These are phyloP conservation scores for Staphylotrichum tortipilum DNA, from an alignment of 495 filamentous ascomycete genomes.

Conservation along the genomic window DNA sequence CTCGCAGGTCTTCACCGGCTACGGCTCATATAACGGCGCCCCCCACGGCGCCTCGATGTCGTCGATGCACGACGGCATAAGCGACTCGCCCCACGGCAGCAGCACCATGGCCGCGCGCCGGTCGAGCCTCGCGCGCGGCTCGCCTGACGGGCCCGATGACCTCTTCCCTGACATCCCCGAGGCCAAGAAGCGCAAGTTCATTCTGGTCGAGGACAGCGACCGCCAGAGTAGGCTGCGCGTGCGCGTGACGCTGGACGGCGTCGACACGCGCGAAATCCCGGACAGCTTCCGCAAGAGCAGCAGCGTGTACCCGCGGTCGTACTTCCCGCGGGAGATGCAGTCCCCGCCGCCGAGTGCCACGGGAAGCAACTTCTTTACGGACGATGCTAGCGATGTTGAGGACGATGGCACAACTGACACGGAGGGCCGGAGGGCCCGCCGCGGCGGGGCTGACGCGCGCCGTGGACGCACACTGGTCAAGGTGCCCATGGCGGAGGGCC, in stretches of 20 bases:
- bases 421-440: conserved; percentile 29
- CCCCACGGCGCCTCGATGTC: conserved; percentile 56
- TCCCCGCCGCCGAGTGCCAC: conserved; percentile 59
- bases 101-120: conserved; percentile 21
- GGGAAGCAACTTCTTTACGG: conserved; percentile 56
- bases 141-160: conserved; percentile 46
- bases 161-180: conserved; percentile 83
- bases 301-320: conserved; percentile 82
- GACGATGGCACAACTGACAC: conserved; percentile 51
- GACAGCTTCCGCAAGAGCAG: conserved; percentile 85
- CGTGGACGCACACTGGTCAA: conserved; percentile 31
- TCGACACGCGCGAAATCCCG: conserved; percentile 87
- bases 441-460: conserved; percentile 17
- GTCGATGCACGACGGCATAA: conserved; percentile 59
- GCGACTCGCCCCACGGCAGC: conserved; percentile 38
- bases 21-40: conserved; percentile 50
- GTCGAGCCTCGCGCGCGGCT: conserved; percentile 7
- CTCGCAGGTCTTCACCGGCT: conserved; percentile 69
- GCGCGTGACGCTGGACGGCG: conserved; percentile 75
- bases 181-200: conserved; percentile 87
- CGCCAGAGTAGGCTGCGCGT: conserved; percentile 72
- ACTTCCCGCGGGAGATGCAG: conserved; percentile 81
- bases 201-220: conserved; percentile 82
- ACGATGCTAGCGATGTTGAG: conserved; percentile 43
- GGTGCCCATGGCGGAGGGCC: conserved; percentile 60